Percentiles rank a stretch among this genome's conserved stretches.
These are phyloP conservation scores for Coemansia sp. DNA, from an alignment of 192 early-diverging fungal genomes.

Conservation along the genomic window DNA sequence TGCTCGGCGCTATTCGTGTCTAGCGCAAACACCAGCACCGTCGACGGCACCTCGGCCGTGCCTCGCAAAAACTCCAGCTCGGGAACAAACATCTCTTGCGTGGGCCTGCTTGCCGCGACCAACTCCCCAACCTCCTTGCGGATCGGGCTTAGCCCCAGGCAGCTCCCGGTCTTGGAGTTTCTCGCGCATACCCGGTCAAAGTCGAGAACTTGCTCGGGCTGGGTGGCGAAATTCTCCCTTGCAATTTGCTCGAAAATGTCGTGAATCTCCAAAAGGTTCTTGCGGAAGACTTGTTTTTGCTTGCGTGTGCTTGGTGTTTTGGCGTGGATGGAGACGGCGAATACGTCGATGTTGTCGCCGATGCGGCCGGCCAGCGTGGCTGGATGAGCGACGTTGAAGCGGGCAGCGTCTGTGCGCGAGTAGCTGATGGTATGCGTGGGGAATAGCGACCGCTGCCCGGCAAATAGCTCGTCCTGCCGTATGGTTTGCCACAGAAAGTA, in stretches of 20 bases:
- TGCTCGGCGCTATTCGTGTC: conserved; percentile 14
- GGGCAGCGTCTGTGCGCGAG: conserved; percentile 10
- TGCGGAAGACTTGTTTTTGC: conserved; percentile 36
- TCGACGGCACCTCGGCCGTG: conserved; percentile 25
- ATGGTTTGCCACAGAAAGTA: conserved; percentile 72
- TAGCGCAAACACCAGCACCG: conserved; percentile 50
- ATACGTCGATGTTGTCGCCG: conserved; percentile 24
- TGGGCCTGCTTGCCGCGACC: conserved; percentile 16
- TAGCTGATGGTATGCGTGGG: conserved; percentile 28
- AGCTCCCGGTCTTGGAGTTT: conserved; percentile 32
- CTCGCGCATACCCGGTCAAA: conserved; percentile 51
- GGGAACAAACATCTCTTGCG: conserved; percentile 27
- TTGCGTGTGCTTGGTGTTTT: conserved; percentile 5
- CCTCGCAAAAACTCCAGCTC: conserved; percentile 52
- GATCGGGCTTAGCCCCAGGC: conserved; percentile 64
- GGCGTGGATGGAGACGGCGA: conserved; percentile 29
- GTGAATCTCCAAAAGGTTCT: conserved; percentile 22
- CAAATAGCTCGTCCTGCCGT: conserved; percentile 65
- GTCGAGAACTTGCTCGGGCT: background rate
- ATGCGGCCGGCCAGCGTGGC: background rate
- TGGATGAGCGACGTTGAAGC: conserved; percentile 18
- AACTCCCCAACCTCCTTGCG: conserved; percentile 8
- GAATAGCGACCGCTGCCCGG: conserved; percentile 23
- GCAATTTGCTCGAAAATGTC: conserved; percentile 24
- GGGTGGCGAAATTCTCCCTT: background rate